Base-by-base conservation (phyloP, 176 grass and related monocot genomes). In the Oryza rufipogon region DNA sequence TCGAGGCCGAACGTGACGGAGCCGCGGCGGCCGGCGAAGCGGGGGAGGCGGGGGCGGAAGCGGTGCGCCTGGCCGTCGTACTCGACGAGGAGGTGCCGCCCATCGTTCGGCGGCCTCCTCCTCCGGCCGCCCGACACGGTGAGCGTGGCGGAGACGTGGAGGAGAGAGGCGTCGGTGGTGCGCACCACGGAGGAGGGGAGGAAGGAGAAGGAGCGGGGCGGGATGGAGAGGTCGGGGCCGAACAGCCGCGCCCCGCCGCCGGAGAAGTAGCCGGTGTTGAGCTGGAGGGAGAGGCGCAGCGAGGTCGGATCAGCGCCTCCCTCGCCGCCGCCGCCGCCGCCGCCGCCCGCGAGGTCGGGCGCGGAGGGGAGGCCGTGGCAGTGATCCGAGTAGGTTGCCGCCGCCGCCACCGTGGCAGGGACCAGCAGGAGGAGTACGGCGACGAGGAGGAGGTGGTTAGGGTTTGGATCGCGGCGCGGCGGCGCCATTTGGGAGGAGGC, bases 211-310 rank as follows among this genome's bases (percentile, higher is more conserved):
- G 85, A 90, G 56, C 84, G 72, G n/a, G 76, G 42, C 38, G 25
- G 49, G 79, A 36, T 15, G 68, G 74, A 75, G 79, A 36, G 1
- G 4, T 85, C 83, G 28, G 83, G 79, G 78, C 74, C 84, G 81
- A 95, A 86, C 70, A 91, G 22, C 23, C 76, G 56, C 17, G 8
- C 39, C 46, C 78, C 77, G 61, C 85, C 93, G 39, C 80, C 91
- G 25, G 88, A 73, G 84, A 93, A 95, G 85, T 91, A 91, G 11
- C 96, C 96, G 32, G 70, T 72, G 81, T 87, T 77, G 61, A 98
- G 73, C 64, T 84, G 91, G 15, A 91, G 77, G 66, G 51, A 22
- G 64, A 10, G 52, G 61, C 52, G 11, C 9, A 19, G 36, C 44
- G 38, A 28, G 6, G 46, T 11, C 33, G 46, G 6, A 20, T 54